Evolutionary conservation across 495 filamentous ascomycete genomes (phyloP).

Genomic region (Aspergillus egyptiacus): DNA sequence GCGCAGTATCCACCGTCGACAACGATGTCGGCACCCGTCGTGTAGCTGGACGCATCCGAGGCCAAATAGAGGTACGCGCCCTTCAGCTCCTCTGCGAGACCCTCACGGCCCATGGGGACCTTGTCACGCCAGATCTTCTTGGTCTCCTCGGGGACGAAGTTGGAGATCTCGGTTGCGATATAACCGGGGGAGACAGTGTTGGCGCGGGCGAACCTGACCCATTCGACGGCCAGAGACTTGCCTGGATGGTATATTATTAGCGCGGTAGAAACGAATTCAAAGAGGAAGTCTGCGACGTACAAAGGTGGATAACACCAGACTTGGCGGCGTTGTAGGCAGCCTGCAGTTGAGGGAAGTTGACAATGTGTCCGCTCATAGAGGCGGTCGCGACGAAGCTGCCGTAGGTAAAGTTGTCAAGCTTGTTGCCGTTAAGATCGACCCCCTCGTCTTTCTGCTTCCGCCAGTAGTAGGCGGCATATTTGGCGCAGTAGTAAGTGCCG

Average conservation of each 20-base stretch:
- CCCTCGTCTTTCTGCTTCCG: conserved; percentile 58
- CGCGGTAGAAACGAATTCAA: background rate
- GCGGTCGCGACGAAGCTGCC: conserved; percentile 77
- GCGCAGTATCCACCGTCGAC: conserved; percentile 58
- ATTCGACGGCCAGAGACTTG: conserved; percentile 77
- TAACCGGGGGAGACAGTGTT: conserved; percentile 85
- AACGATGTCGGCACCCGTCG: conserved; percentile 68
- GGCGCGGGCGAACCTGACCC: conserved; percentile 75
- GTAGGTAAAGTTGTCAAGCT: conserved; percentile 57
- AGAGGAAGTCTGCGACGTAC: conserved; percentile 35
- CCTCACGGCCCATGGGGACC: conserved; percentile 68
- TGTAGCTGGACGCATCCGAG: conserved; percentile 76
- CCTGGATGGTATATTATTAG: conserved; percentile 31
- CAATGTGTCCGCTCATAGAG: conserved; percentile 79
- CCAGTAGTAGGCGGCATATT: conserved; percentile 68
- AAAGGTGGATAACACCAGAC: conserved; percentile 78
- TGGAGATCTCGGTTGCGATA: conserved; percentile 76
- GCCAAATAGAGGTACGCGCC: conserved; percentile 85
- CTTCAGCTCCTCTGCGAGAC: conserved; percentile 67
- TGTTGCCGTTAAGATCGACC: conserved; percentile 58
- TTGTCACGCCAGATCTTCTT: conserved; percentile 74
- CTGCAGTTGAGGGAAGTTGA: conserved; percentile 83
- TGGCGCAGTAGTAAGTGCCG: conserved; percentile 76
- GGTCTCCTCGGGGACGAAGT: conserved; percentile 62
- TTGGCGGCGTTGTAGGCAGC: conserved; percentile 85